These are phyloP conservation scores for Chloris gayana DNA, from an alignment of 176 grass and related monocot species.

Conservation along the genomic window DNA sequence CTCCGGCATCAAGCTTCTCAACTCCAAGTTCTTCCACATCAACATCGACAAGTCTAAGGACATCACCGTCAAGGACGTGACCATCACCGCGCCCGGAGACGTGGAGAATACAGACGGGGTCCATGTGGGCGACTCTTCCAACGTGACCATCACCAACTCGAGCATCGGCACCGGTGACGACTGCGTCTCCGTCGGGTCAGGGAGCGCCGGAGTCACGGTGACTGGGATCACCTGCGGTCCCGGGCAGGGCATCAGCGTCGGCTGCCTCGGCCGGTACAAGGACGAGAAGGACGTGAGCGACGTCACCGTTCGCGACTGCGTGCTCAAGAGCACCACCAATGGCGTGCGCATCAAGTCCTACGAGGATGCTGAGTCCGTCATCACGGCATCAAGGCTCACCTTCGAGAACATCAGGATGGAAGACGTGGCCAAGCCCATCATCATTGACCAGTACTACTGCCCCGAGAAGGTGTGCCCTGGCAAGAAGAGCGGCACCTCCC, in stretches of 20 bases:
- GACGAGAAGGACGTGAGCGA: conserved; percentile 59
- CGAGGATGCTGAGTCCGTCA: conserved; percentile 36
- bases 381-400: conserved; percentile 30
- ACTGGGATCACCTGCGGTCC: conserved; percentile 63
- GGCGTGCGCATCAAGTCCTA: conserved; percentile 79
- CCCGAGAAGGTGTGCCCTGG: conserved; percentile 39
- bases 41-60: conserved; percentile 54
- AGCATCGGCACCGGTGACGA: conserved; percentile 71
- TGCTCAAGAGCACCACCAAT: conserved; percentile 56
- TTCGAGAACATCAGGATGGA: conserved; percentile 70
- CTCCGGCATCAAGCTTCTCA: conserved; percentile 43
- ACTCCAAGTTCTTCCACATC: conserved; percentile 91
- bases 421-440: conserved; percentile 62
- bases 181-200: conserved; percentile 69
- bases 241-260: conserved; percentile 81
- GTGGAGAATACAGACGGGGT: conserved; percentile 83
- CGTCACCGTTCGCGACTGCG: conserved; percentile 55
- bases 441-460: conserved; percentile 82
- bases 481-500: conserved; percentile 4
- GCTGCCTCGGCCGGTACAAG: conserved; percentile 58
- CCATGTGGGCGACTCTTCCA: conserved; percentile 50
- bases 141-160: conserved; percentile 34
- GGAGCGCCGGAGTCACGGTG: conserved; percentile 35
- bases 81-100: conserved; percentile 53
- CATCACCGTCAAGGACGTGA: conserved; percentile 26